Evolutionary conservation across 2,329 filamentous ascomycete species (phyloP), one percentile per base, ranked within the genome.

Genomic region (Pestalotiopsis sp.): DNA sequence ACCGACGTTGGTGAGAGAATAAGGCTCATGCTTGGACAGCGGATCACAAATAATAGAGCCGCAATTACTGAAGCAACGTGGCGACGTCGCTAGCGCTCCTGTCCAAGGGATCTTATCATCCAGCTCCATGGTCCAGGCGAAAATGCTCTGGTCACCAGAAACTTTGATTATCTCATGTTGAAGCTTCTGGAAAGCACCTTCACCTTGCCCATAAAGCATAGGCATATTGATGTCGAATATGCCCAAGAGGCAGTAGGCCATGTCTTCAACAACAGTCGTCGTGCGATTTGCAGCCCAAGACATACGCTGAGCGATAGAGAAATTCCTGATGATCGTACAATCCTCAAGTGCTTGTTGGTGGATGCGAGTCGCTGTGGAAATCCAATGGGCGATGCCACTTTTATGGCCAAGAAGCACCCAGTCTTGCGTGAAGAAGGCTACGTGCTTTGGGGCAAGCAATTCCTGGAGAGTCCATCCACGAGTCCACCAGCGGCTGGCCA

Each of bases 141-240:
- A 68, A 0, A 79, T 72, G 4, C 75, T 78, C 7, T 78, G 74
- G 31, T 80, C 78, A 11, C 70, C 61, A 0, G 76, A 75, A 0
- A 68, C 14, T 14, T 71, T 75, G 41, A 81, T 76, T n/a, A 83
- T 81, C 41, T 81, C 77, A 20, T 77, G 71, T 25, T 80, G 78
- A 0, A 82, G 70, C 9, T 80, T 72, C 0, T 60, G 17, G n/a
- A 82, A 79, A 0, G 81, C 77, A 0, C 74, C 75, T 0, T 20
- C 4, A 0, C 79, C 78, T 60, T 82, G 78, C 0, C 83, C 83
- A 64, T 85, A 85, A 0, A 84, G 64, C 3, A 84, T 71, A 0
- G 82, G 78, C 79, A 85, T 83, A 49, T 81, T 78, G 27, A 85
- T 76, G 1, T 75, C 75, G 36, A 85, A 85, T 0, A 85, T 76